Evolutionary conservation across 2,329 filamentous ascomycete species (phyloP).

Genomic region (Epichloe elymi): DNA sequence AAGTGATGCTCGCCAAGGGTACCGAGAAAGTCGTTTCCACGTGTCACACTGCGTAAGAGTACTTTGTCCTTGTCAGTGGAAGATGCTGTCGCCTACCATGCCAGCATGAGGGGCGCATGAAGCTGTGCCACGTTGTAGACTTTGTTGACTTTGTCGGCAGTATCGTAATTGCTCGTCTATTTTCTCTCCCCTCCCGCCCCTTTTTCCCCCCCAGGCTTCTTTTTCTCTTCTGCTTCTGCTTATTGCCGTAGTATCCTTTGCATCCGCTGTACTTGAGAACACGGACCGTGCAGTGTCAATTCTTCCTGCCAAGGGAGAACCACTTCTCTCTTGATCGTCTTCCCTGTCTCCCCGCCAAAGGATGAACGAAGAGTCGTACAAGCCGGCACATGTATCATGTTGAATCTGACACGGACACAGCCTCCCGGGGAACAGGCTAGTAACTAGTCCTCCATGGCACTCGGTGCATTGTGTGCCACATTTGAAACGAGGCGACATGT

Average conservation of each 20-base stretch:
- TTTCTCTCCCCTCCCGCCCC: too few species aligned
- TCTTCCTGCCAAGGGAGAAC: background rate
- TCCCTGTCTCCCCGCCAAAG: background rate
- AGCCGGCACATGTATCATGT: background rate
- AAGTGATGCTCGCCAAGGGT: conserved; percentile 1
- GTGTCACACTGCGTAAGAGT: conserved; percentile 1
- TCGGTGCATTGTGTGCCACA: background rate
- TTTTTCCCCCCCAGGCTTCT: background rate
- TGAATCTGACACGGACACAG: background rate
- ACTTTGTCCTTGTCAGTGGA: background rate
- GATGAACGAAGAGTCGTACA: background rate
- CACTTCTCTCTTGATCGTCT: background rate
- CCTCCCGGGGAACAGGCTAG: background rate
- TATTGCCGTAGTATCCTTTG: background rate
- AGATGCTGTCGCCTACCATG: background rate
- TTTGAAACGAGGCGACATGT: background rate
- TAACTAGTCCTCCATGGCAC: background rate
- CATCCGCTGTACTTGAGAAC: background rate
- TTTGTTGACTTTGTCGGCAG: background rate
- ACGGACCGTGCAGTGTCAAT: background rate
- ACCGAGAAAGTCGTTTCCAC: background rate
- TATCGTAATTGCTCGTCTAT: background rate
- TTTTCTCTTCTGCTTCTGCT: background rate
- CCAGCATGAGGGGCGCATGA: background rate
- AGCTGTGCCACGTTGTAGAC: background rate